Evolutionary conservation across 1,139 yeast species (phyloP), one percentile per base, ranked within the genome.

Genomic region (Yamadazyma oceani): DNA sequence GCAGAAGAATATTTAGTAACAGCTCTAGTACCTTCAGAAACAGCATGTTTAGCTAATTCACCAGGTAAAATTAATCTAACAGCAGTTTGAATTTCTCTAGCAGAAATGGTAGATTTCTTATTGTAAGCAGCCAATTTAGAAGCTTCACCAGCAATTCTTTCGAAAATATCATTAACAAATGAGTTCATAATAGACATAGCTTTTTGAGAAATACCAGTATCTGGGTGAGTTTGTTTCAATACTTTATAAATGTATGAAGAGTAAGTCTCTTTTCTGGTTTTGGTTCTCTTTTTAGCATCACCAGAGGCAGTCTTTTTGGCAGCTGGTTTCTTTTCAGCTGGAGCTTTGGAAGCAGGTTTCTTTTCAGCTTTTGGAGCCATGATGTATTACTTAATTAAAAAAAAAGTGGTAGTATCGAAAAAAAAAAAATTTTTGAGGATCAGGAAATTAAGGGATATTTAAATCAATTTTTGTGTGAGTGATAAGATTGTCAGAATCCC

Each of bases 121-220:
- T 92, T 92, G 86, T 92, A 92, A 64, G 97, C 96, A 75, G 98
- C 98, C 66, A 92, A 85, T 78, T 92, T 92, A 56, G 98, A 92
- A 59, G 98, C 97, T 76, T 92, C 98, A 58, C 94, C 75, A 58
- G 98, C 98, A 61, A 84, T 84, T 81, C 95, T 85, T 75, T 86
- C 95, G 58, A 86, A 86, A 64, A 86, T 86, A 73, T 90, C 97
- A 75, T 90, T 90, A 58, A 92, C 98, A 60, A 92, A 92, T 38
- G 97, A 92, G 86, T 92, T 92, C 94, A 92, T 85, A 70, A 92
- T 92, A 44, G 97, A 89, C 97, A 92, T 92, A 57, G 98, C 97
- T 74, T 89, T 88, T 75, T 90, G 96, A 54, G 98, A 92, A 66
- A 92, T 92, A 88, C 98, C 98, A 50, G 98, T 92, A 72, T 92